Conservation (phyloP, 345 rosid species). For the Gossypium stocksii region DNA sequence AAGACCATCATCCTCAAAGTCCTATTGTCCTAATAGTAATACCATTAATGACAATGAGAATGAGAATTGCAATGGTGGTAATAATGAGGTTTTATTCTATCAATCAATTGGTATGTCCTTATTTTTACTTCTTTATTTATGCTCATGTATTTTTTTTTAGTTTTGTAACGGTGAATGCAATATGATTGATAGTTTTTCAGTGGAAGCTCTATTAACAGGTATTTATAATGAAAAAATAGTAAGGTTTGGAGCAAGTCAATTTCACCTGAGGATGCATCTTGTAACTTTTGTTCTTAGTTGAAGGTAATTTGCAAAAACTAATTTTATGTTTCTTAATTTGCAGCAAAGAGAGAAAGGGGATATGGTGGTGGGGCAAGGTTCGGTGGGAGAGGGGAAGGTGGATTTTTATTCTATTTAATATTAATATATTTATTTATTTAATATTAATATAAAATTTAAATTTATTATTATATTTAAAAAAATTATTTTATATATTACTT, state of each 20-base stretch:
- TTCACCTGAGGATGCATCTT: slow-evolving; percentile 53
- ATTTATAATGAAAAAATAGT: slow-evolving; percentile 40
- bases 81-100: slow-evolving; percentile 31
- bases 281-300: slow-evolving; percentile 42
- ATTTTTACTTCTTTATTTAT: not conserved
- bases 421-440: too few relatives aligned
- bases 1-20: slow-evolving; percentile 27
- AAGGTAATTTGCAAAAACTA: slow-evolving; percentile 31
- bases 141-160: not conserved
- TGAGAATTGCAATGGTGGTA: slow-evolving; percentile 15
- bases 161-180: not conserved
- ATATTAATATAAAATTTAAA: too few relatives aligned
- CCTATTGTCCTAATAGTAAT: slow-evolving; percentile 10
- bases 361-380: too few relatives aligned
- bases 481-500: too few relatives aligned
- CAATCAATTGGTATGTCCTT: slow-evolving; percentile 43
- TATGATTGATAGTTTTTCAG: slow-evolving; percentile 21
- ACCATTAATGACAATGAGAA: not conserved
- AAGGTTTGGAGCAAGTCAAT: slow-evolving; percentile 43
- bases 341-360: too few relatives aligned
- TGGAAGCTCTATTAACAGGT: slow-evolving; percentile 55
- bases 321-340: not conserved
- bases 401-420: too few relatives aligned
- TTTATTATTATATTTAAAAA: too few relatives aligned
- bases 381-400: too few relatives aligned